phyloP scores from a whole-genome alignment of 192 early-diverging fungal genomes.

The Gaertneriomyces sp. region DNA sequence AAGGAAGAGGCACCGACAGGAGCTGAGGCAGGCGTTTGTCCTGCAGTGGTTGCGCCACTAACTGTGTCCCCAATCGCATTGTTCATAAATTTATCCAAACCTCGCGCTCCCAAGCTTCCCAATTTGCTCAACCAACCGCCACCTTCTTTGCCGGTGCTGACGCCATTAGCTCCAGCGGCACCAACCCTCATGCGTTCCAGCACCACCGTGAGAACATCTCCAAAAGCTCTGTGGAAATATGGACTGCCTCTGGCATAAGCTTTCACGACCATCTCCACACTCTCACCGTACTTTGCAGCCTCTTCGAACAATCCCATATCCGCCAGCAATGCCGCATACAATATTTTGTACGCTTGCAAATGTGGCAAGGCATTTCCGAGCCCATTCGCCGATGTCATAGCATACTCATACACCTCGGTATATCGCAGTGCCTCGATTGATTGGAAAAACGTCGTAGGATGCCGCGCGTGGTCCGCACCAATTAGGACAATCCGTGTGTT shows the following conservation, averaged over 20 bases:
- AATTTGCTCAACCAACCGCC: constrained; percentile 44
- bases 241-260: constrained; percentile 71
- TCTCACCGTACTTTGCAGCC: constrained; percentile 74
- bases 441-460: constrained; percentile 45
- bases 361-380: constrained; percentile 66
- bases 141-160: constrained; percentile 23
- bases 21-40: not conserved
- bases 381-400: constrained; percentile 49
- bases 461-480: constrained; percentile 49
- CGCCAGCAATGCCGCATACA: constrained; percentile 73
- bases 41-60: not conserved
- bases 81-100: constrained; percentile 62
- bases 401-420: constrained; percentile 84
- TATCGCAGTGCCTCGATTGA: constrained; percentile 60
- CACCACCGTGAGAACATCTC: constrained; percentile 61
- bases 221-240: constrained; percentile 71
- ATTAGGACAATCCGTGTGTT: constrained; percentile 66
- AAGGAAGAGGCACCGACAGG: no score
- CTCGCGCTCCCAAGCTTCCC: constrained; percentile 52
- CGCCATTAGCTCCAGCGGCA: constrained; percentile 28
- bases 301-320: constrained; percentile 73
- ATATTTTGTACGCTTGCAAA: constrained; percentile 85
- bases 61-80: constrained; percentile 53
- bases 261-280: constrained; percentile 68
- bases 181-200: constrained; percentile 60